Percentiles rank a stretch among this genome's conserved stretches.
These are phyloP conservation scores for Chimonanthus salicifolius DNA, from an alignment of 164 flowering plant species.

Conservation along the genomic window DNA sequence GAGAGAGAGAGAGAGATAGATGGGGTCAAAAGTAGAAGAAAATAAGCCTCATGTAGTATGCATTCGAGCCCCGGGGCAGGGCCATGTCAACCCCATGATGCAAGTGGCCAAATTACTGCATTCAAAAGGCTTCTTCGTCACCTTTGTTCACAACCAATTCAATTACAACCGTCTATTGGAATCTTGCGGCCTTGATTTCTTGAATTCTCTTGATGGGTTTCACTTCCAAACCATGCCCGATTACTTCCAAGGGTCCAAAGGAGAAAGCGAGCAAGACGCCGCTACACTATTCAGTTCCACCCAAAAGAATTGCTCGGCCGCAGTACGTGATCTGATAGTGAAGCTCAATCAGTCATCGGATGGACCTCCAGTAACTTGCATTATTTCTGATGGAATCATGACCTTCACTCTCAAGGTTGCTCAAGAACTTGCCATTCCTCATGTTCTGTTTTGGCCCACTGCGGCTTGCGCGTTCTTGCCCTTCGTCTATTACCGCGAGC, in stretches of 20 bases:
- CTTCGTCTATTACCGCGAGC: slow-evolving; percentile 18
- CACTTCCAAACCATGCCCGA: not conserved
- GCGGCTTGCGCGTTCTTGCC: slow-evolving; percentile 34
- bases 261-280: not conserved
- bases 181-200: not conserved
- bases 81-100: slow-evolving; percentile 32
- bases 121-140: slow-evolving; percentile 26
- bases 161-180: not conserved
- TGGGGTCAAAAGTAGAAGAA: not conserved
- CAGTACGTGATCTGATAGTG: slow-evolving; percentile 23
- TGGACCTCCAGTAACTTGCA: slow-evolving; percentile 34
- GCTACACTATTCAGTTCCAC: not conserved
- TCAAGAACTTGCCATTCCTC: slow-evolving; percentile 30
- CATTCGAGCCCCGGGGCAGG: slow-evolving; percentile 17
- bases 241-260: not conserved
- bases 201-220: not conserved
- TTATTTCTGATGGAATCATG: slow-evolving; percentile 46
- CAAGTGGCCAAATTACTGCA: not conserved
- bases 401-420: slow-evolving; percentile 34
- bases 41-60: slow-evolving; percentile 8
- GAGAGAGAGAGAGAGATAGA: no score
- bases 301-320: slow-evolving; percentile 19
- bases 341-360: slow-evolving; percentile 18
- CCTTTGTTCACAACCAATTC: slow-evolving; percentile 25
- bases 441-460: slow-evolving; percentile 36